Evolutionary conservation across 805 yeast species (phyloP), one percentile per base, ranked within the genome.

Genomic region (Starmerella apis): DNA sequence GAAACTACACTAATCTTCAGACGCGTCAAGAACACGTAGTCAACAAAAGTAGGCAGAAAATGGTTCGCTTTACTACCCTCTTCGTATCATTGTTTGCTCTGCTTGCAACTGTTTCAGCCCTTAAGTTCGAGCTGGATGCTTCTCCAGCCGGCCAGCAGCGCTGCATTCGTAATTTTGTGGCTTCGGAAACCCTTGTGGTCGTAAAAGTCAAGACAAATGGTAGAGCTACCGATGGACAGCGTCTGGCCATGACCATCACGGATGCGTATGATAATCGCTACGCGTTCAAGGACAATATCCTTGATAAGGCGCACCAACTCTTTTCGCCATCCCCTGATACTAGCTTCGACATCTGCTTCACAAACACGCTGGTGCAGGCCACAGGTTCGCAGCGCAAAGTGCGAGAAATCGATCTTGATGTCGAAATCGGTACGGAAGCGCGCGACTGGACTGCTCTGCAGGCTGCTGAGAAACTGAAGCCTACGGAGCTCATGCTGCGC

Each of bases 361-460:
- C 81, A 53, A 90, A 92, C 67, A 65, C 71, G 45, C 64, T 68
- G 41, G 65, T 68, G 60, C 51, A 45, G 49, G 48, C 52, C 35
- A 39, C 43, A 23, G 60, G 64, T 47, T 45, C 52, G 49, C 74
- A 75, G 24, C 64, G 71, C 27, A 61, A 75, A 58, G 65, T 70
- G 53, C 81, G 97, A 67, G 81, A 81, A 47, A 71, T 92, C 59
- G 96, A 87, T 63, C 72, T 92, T 61, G 96, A 88, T 56, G 81
- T 92, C 52, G 97, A 92, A 67, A 80, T 87, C 55, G 98, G 98
- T 39, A 85, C 96, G 46, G 85, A 87, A 61, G 98, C 97, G 37
- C 82, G 97, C 68, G 97, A 92, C 70, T 92, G 97, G 96, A 86
- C 87, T 64, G 86, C 87, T 22, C 73, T 88, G 55, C 96, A 88